Evolutionary conservation across 2,329 filamentous ascomycete genomes (phyloP), one percentile per base, ranked within the genome.

Genomic region (Arachnomyces sp.): DNA sequence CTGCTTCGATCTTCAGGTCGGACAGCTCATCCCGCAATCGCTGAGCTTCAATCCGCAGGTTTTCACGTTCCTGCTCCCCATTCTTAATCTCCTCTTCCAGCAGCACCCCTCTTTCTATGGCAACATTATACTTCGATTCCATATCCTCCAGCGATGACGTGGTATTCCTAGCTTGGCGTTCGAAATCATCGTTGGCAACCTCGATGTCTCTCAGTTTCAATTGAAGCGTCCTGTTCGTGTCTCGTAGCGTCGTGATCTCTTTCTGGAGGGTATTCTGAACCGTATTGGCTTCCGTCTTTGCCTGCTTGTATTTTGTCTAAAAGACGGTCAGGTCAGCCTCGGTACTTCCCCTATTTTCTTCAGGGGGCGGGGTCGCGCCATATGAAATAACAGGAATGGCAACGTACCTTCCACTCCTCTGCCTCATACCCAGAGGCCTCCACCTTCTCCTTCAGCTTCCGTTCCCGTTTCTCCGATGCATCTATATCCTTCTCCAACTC

Each of bases 401-500:
- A 36, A 58, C 76, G 63, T 70, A 90, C 88, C 81, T 96, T 96
- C 92, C 92, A 98, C 66, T 98, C 92, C 43, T 96, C 88, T 1
- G 92, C 89, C 63, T 96, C 89, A 57, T 87, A 98, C 36, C 76
- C 79, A 47, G 94, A 64, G 29, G 73, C 76, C 63, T 96, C 90
- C 1, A 86, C 83, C 68, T 90, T 94, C 62, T 94, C 83, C 61
- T 89, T 82, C 52, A 95, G 66, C 49, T 80, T 72, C 48, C 88
- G 77, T 67, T 96, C 90, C 54, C 88, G 79, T 70, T 94, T 94
- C 71, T 98, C 92, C 33, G 89, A 89, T 33, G 86, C 83, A 55
- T 96, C 90, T 42, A 98, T 82, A 61, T 98, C 92, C 70, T 89
- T 93, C 65, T 98, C 92, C 39, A 98, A 72, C 65, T 96, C 92